A percentile compares a stretch with the other conserved stretches of the same genome.
Conservation (phyloP, 805 yeast species). For the Priceomyces haplophilus region DNA sequence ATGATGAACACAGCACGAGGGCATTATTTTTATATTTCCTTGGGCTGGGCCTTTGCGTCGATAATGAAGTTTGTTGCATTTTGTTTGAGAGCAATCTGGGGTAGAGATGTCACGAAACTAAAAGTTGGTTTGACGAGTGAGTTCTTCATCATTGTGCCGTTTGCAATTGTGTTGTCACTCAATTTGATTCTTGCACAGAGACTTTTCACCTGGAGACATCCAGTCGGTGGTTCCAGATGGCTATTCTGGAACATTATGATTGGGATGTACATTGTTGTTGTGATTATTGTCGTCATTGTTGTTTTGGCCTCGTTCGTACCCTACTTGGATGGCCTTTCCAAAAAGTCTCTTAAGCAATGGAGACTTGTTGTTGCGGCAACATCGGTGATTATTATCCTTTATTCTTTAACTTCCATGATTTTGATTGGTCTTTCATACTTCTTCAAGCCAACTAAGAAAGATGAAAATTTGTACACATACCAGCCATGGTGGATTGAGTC, state of each 20-base stretch:
- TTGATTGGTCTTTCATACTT: conserved; percentile 52
- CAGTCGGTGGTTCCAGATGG: conserved; percentile 57
- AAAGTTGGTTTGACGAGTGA: conserved; percentile 54
- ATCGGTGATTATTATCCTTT: conserved; percentile 33
- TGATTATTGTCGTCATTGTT: conserved; percentile 61
- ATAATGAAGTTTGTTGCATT: conserved; percentile 56
- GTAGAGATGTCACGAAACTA: conserved; percentile 43
- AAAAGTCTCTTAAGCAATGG: conserved; percentile 45
- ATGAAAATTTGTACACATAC: conserved; percentile 52
- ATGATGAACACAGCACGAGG: conserved; percentile 48
- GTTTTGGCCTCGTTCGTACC: conserved; percentile 64
- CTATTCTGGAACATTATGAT: conserved; percentile 52
- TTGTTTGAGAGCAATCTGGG: conserved; percentile 58
- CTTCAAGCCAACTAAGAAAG: conserved; percentile 52
- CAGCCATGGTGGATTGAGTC: conserved; percentile 80
- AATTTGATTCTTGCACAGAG: conserved; percentile 69
- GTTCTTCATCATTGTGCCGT: conserved; percentile 55
- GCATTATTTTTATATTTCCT: conserved; percentile 56
- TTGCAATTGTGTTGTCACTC: conserved; percentile 53
- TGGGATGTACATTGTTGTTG: conserved; percentile 49
- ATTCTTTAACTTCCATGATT: conserved; percentile 50
- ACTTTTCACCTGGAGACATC: conserved; percentile 74
- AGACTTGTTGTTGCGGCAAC: conserved; percentile 51
- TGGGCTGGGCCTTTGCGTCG: conserved; percentile 54
- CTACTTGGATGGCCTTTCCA: conserved; percentile 50